Evolutionary conservation across 2,329 filamentous ascomycete species (phyloP).

Genomic region (Phaeomoniella chlamydospora): DNA sequence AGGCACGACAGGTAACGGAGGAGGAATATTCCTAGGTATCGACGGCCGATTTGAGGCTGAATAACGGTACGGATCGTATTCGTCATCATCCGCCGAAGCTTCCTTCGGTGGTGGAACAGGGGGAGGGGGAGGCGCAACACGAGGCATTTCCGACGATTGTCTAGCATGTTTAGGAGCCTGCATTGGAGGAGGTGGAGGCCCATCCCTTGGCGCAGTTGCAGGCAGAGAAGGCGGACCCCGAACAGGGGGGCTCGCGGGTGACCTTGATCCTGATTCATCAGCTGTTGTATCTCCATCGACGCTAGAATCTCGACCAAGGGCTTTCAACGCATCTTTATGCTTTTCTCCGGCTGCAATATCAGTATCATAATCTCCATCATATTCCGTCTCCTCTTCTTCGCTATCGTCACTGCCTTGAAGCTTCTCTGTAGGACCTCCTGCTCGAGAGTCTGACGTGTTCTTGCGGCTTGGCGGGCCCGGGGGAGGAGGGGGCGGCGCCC

Average conservation of each 20-base stretch:
- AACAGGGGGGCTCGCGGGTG: constrained; percentile 24
- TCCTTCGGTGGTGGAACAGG: constrained; percentile 38
- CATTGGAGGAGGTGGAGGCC: constrained; percentile 48
- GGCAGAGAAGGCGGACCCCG: constrained; percentile 36
- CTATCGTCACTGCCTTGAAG: constrained; percentile 42
- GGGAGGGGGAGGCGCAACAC: constrained; percentile 51
- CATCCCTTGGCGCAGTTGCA: constrained; percentile 43
- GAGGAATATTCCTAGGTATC: constrained; percentile 14
- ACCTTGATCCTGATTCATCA: constrained; percentile 38
- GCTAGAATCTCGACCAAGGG: constrained; percentile 64
- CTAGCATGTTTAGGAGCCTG: constrained; percentile 43
- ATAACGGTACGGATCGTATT: constrained; percentile 39
- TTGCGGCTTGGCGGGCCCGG: constrained; percentile 36
- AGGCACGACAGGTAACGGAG: constrained; percentile 11
- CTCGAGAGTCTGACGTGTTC: constrained; percentile 42
- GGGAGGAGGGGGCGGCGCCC: constrained; percentile 54
- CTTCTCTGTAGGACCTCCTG: constrained; percentile 23
- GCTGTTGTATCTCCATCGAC: constrained; percentile 51
- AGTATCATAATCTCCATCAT: constrained; percentile 95
- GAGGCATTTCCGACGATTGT: constrained; percentile 56
- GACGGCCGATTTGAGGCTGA: constrained; percentile 15
- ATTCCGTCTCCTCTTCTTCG: constrained; percentile 76
- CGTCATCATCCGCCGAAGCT: constrained; percentile 34
- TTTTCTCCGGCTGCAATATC: constrained; percentile 90
- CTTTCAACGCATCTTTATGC: constrained; percentile 82